These are phyloP conservation scores for Pinus tabuliformis DNA, from an alignment of 75 land plant genomes.

Conservation along the genomic window DNA sequence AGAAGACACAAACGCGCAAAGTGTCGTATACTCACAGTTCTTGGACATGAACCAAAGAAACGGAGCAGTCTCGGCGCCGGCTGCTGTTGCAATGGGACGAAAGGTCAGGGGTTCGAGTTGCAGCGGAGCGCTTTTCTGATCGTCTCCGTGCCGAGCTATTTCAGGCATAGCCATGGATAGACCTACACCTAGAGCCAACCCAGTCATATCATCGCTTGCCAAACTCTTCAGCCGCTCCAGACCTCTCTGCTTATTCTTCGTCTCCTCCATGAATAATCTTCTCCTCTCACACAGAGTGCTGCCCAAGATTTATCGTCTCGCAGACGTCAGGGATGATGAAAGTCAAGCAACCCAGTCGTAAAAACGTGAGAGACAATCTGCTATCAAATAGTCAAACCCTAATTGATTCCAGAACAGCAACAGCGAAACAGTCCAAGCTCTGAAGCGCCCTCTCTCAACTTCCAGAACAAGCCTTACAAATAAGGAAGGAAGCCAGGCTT, in stretches of 20 bases:
- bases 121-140: not conserved
- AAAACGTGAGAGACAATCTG: too few species aligned
- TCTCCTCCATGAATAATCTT: not conserved
- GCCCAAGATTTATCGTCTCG: not conserved
- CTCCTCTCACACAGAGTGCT: not conserved
- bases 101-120: conserved; percentile 11
- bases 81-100: conserved; percentile 1
- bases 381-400: not conserved
- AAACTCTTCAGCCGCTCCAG: conserved; percentile 1
- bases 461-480: not conserved
- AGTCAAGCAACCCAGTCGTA: too few species aligned
- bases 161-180: not conserved
- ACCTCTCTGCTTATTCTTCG: not conserved
- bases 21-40: conserved; percentile 1
- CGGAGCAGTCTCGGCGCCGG: not conserved
- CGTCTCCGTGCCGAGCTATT: not conserved
- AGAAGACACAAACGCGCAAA: not conserved
- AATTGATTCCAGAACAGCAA: not conserved
- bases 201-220: not conserved
- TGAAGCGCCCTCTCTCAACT: not conserved
- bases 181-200: not conserved
- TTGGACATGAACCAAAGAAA: conserved; percentile 2
- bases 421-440: not conserved
- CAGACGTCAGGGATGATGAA: not conserved
- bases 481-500: not conserved